A percentile compares a stretch with the other conserved stretches of the same genome.
Conservation (phyloP, 805 yeast genomes). For the Barnettozyma sucrosica region DNA sequence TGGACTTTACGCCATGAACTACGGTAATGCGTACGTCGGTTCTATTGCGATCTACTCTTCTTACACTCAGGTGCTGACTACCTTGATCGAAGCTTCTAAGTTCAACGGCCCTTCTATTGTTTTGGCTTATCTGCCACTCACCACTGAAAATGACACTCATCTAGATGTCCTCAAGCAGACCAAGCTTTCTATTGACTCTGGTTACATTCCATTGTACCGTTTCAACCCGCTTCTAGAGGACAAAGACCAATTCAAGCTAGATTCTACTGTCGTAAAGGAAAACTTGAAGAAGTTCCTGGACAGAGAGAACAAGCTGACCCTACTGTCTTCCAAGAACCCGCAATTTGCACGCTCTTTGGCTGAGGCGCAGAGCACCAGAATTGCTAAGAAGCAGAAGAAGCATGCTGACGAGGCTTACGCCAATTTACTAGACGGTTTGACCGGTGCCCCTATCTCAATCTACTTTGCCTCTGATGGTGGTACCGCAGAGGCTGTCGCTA, state of each 20-base stretch:
- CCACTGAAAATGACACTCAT: slow-evolving; percentile 58
- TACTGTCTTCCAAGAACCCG: slow-evolving; percentile 68
- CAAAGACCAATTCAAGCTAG: slow-evolving; percentile 64
- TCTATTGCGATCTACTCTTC: slow-evolving; percentile 92
- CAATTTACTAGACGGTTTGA: slow-evolving; percentile 73
- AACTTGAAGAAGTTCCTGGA: slow-evolving; percentile 77
- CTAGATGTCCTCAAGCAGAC: slow-evolving; percentile 78
- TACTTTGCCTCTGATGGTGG: slow-evolving; percentile 93
- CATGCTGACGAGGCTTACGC: slow-evolving; percentile 75
- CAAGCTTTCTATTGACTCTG: slow-evolving; percentile 83
- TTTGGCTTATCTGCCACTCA: slow-evolving; percentile 82
- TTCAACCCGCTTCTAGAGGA: slow-evolving; percentile 60
- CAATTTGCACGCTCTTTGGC: slow-evolving; percentile 68
- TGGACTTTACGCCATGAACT: slow-evolving; percentile 92
- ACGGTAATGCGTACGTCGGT: slow-evolving; percentile 84
- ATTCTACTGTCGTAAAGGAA: slow-evolving; percentile 74
- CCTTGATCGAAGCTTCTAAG: slow-evolving; percentile 83
- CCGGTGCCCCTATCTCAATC: slow-evolving; percentile 78
- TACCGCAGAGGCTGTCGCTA: slow-evolving; percentile 78
- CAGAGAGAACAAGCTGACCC: slow-evolving; percentile 81
- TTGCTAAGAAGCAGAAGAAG: slow-evolving; percentile 51
- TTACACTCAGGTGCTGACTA: slow-evolving; percentile 86
- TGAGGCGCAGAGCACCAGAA: slow-evolving; percentile 54
- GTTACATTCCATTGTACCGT: slow-evolving; percentile 95
- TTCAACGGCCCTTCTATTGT: slow-evolving; percentile 89